These are phyloP conservation scores for Silene uniflora DNA, from an alignment of 148 eudicot genomes.

Conservation along the genomic window DNA sequence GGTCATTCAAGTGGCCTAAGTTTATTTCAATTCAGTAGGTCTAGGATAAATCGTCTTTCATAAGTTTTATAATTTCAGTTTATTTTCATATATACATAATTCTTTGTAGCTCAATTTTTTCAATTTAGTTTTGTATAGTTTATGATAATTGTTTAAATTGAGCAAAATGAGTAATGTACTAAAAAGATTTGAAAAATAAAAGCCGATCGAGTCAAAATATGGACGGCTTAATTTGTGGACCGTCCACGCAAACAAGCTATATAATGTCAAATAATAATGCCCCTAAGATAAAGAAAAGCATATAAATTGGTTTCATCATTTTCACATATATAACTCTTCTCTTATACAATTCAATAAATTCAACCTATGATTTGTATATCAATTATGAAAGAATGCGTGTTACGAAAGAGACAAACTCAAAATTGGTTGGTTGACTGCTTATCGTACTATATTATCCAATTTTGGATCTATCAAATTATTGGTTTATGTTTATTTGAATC, in stretches of 20 bases:
- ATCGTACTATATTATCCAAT: neutral
- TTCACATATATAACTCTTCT: neutral
- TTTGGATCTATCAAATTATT: neutral
- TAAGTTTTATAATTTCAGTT: no score
- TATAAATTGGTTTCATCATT: neutral
- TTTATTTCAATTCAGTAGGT: no score
- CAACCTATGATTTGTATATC: neutral
- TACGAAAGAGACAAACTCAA: neutral
- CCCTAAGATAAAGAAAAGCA: neutral
- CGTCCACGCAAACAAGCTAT: constrained; percentile 6
- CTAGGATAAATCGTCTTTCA: no score
- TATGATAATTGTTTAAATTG: no score
- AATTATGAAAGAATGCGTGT: neutral
- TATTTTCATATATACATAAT: no score
- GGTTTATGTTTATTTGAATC: neutral
- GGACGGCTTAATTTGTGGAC: neutral
- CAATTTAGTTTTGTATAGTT: no score
- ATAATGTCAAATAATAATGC: neutral
- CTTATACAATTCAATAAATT: neutral
- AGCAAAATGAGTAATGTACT: neutral
- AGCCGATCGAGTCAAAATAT: neutral
- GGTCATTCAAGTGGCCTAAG: no score
- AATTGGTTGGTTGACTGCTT: neutral
- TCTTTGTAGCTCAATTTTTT: no score
- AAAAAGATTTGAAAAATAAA: neutral